Conservation (phyloP, 2,329 filamentous ascomycete genomes). For the Aspergillus pseudoglaucus region DNA sequence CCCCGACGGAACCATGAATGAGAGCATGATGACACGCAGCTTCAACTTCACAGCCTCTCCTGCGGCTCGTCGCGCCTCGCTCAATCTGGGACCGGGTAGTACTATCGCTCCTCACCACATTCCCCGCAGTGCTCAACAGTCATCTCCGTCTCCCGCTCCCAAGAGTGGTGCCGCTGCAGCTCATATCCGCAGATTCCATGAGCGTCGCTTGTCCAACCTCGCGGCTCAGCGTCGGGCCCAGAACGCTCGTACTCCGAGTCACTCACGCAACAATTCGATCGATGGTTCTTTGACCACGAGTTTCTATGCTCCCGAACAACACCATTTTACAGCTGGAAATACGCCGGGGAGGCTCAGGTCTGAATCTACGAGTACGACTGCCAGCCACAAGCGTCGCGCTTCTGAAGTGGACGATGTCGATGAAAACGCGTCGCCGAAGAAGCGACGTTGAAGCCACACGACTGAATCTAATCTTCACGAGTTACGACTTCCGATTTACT, state of each 20-base stretch:
- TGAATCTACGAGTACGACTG: neutral
- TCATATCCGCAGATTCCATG: neutral
- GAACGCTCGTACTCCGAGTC: neutral
- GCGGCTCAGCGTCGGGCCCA: neutral
- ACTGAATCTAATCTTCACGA: neutral
- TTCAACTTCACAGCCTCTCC: neutral
- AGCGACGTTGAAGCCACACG: neutral
- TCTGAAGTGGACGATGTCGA: slow-evolving; percentile 5
- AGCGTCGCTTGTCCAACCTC: neutral
- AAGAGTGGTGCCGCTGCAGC: neutral
- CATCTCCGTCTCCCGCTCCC: neutral
- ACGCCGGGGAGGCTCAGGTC: neutral
- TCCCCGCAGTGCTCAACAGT: neutral
- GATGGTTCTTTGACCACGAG: neutral
- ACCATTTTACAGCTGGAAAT: neutral
- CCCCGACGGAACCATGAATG: neutral
- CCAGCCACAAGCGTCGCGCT: slow-evolving; percentile 5
- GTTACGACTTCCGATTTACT: neutral
- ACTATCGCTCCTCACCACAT: neutral
- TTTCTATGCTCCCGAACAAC: neutral
- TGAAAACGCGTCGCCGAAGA: slow-evolving; percentile 4
- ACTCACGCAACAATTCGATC: neutral
- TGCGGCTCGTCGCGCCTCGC: neutral
- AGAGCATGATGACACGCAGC: neutral
- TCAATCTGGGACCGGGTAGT: neutral